Conservation (phyloP, 2,329 filamentous ascomycete species). For the Aspergillus carbonarius region DNA sequence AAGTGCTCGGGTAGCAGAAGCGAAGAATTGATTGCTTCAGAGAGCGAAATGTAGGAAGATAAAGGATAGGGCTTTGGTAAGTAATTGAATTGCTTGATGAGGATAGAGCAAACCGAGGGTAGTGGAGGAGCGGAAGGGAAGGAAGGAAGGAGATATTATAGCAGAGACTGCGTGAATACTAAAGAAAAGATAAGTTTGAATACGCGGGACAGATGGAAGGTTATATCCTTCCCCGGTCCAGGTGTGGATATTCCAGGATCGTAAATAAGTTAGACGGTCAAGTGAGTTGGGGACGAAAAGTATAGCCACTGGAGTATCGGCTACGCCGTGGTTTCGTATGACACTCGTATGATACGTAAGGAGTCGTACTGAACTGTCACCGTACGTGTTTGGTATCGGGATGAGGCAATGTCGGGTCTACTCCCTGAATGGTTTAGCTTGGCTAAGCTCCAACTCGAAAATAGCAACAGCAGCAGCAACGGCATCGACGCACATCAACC, state of each 20-base stretch:
- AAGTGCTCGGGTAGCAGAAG: not conserved
- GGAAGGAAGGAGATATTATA: not conserved
- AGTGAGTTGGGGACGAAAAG: not conserved
- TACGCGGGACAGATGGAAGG: not conserved
- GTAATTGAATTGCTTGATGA: not conserved
- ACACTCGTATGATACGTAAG: not conserved
- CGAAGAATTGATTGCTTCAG: too few relatives aligned
- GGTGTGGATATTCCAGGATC: not conserved
- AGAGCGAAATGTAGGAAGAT: not conserved
- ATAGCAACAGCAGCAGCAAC: not conserved
- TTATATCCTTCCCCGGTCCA: not conserved
- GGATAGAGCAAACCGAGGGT: not conserved
- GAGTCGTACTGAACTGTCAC: not conserved
- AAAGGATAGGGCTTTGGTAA: not conserved
- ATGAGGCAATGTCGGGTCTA: not conserved
- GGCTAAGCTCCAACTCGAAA: not conserved
- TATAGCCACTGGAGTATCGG: not conserved
- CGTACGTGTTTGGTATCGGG: not conserved
- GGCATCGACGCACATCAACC: not conserved
- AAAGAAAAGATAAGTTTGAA: not conserved
- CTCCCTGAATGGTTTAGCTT: not conserved
- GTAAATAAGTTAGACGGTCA: not conserved
- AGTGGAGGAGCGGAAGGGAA: not conserved
- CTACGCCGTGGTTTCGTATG: not conserved
- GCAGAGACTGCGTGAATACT: not conserved